These are phyloP conservation scores for Epithemia pelagica DNA, from an alignment of 108 stramenopile genomes.

Conservation along the genomic window DNA sequence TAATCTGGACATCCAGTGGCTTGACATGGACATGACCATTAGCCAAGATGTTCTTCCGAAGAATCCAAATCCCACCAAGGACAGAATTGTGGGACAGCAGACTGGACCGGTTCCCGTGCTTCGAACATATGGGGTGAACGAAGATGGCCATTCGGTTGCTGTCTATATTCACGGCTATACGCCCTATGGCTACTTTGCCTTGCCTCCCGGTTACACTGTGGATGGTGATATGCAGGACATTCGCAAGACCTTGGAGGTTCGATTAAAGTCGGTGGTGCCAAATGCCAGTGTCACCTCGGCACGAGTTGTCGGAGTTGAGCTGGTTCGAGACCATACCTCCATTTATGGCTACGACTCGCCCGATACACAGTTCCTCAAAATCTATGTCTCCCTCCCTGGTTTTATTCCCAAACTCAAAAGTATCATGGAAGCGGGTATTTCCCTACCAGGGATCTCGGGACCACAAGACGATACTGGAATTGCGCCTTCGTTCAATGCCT, in stretches of 20 bases:
- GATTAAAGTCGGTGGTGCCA: conserved; percentile 24
- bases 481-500: conserved; percentile 41
- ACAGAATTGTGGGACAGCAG: conserved; percentile 44
- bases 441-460: conserved; percentile 52
- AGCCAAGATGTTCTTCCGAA: conserved; percentile 59
- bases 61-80: conserved; percentile 58
- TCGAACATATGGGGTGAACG: conserved; percentile 91
- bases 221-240: conserved; percentile 34
- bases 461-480: conserved; percentile 7
- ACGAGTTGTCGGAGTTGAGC: conserved; percentile 37
- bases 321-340: conserved; percentile 47
- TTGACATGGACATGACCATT: conserved; percentile 91
- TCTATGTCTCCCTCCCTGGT: conserved; percentile 88
- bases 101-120: conserved; percentile 84
- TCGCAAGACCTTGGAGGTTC: conserved; percentile 14
- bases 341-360: conserved; percentile 89
- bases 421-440: conserved; percentile 90
- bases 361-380: conserved; percentile 73
- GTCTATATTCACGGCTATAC: conserved; percentile 95
- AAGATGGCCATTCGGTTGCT: conserved; percentile 84
- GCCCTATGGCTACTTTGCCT: conserved; percentile 37
- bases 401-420: conserved; percentile 86
- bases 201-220: not conserved
- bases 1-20: conserved; percentile 87
- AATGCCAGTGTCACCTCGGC: conserved; percentile 2